Evolutionary conservation across 2,329 filamentous ascomycete species (phyloP), one percentile per base, ranked within the genome.

Genomic region (Arthrobotrys sinensis): DNA sequence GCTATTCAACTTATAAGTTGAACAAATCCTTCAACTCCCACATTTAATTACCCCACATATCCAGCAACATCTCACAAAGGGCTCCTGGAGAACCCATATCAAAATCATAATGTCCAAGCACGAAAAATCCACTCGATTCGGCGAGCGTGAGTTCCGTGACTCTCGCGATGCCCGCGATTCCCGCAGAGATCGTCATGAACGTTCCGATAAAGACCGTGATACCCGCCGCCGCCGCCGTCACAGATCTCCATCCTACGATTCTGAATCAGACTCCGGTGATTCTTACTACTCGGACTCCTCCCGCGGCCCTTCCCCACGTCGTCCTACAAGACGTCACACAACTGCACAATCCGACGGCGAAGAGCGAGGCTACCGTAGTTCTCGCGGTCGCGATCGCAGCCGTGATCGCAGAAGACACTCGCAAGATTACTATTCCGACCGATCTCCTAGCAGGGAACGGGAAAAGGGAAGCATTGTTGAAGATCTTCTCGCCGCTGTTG

Each of bases 191-290:
- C 75, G 67, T 48, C 62, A 76, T 16, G 71, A 76, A 5, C 64
- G 72, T 16, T 55, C 70, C 8, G 70, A 75, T 0, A 67, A 45
- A 52, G 70, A 75, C 21, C 70, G 70, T 50, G 70, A 68, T 16
- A 45, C 48, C 60, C 65, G 60, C 21, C 67, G 75, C 28, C 43
- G 57, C 32, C 57, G 67, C n/a, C 75, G 67, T 36, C 75, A 71
- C 34, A 78, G 75, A 57, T 78, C 75, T 32, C 75, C 75, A 32
- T 78, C 75, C 12, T 78, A 78, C 75, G 67, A 72, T 36, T 78
- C 21, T 16, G 12, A 32, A 46, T 69, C 52, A 12, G 66, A 69
- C 16, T 66, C 70, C 12, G 70, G 64, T 14, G 64, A 68, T 28
- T 70, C 55, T 11, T 71, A 72, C 60, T 62, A 60, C 38, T 77